Evolutionary conservation across 257 asterid genomes (phyloP), one percentile per base, ranked within the genome.

Genomic region (Nicotiana otophora): DNA sequence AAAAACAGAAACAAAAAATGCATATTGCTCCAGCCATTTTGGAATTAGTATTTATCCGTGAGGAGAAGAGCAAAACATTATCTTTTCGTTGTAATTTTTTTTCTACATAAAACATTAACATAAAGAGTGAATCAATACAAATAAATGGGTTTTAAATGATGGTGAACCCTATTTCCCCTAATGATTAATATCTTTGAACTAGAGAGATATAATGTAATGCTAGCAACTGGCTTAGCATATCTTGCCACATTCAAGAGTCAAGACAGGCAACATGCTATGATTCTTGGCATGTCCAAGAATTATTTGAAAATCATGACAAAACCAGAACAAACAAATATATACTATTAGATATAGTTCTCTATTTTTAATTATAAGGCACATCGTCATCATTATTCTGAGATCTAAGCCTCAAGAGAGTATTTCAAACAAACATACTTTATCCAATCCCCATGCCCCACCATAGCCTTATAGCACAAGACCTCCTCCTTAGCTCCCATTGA

Each of bases 351-450:
- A 69, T 39, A 42, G 1, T 46, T 46, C 23, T 23, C 61, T 48
- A 28, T 23, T 6, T 34, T 30, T 12, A n/a, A 23, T 12, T 20
- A 12, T 14, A 26, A 48, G 15, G 9, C 62, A 72, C 14, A 31
- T n/a, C 31, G 4, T 48, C 23, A 48, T 46, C 4, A 74, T 46
- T 23, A 23, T 48, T 74, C 15, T 26, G 14, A 48, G 62, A 74
- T 48, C 34, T 74, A 74, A 5, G 20, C 16, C 39, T 48, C 39
- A 69, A 69, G 9, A 36, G 14, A 17, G 11, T 64, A 58, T 19
- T 16, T 75, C 39, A 66, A 30, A 54, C 84, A 69, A 36, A 36
- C 84, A 76, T 83, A 46, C 84, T 84, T 86, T 81, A 80, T 81
- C 81, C 84, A 53, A 69, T 31, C 36, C 60, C 57, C 20, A 30